Conservation (phyloP, 345 rosid genomes). For the Pistacia vera region DNA sequence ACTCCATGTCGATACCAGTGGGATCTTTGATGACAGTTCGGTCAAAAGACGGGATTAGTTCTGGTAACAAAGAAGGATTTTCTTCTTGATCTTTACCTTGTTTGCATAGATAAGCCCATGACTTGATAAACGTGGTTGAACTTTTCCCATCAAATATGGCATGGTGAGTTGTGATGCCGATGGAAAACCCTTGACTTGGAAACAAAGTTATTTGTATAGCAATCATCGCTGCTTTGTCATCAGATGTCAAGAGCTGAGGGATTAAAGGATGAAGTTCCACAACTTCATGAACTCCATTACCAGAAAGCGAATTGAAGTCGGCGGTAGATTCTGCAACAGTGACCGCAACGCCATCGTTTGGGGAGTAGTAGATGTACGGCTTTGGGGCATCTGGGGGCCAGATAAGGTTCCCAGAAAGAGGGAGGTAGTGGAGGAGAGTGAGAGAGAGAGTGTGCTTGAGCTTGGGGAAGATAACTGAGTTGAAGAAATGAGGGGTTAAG, state of each 20-base stretch:
- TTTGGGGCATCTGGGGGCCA: conserved; percentile 28
- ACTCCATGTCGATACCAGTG: background rate
- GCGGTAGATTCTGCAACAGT: conserved; percentile 39
- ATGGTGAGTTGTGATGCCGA: background rate
- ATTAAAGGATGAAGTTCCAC: conserved; percentile 31
- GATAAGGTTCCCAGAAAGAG: conserved; percentile 31
- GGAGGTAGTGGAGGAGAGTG: conserved; percentile 36
- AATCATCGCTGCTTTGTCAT: conserved; percentile 7
- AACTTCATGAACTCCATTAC: conserved; percentile 20
- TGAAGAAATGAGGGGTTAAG: conserved; percentile 24
- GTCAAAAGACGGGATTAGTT: conserved; percentile 30
- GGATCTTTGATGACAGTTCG: conserved; percentile 32
- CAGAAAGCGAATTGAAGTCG: conserved; percentile 26
- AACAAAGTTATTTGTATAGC: conserved; percentile 22
- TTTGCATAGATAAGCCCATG: conserved; percentile 26
- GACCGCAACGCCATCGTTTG: conserved; percentile 31
- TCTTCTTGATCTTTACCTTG: background rate
- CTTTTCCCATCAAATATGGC: conserved; percentile 18
- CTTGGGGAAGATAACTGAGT: conserved; percentile 37
- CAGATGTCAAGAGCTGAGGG: conserved; percentile 30
- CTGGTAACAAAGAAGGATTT: background rate
- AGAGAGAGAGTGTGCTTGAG: conserved; percentile 42
- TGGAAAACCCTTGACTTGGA: conserved; percentile 13
- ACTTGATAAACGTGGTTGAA: conserved; percentile 7
- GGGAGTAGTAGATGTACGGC: conserved; percentile 28